Percentiles rank a stretch among this genome's conserved stretches.
Conservation (phyloP, 306 rosid species). For the Lathyrus oleraceus region DNA sequence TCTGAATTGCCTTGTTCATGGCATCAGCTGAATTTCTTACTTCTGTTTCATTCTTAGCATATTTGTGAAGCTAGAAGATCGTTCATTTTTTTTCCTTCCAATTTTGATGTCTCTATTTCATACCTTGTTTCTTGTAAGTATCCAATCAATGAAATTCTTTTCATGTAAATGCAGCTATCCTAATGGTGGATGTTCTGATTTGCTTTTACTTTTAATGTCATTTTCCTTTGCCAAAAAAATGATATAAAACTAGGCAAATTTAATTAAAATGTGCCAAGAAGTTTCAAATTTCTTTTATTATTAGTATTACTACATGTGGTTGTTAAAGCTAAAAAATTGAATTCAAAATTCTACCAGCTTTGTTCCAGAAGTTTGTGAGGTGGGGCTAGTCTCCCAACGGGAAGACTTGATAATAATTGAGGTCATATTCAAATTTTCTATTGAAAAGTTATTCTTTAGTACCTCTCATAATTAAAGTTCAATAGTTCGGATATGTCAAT, state of each 20-base stretch:
- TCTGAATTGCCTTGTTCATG: neutral
- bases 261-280: neutral
- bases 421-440: constrained; percentile 13
- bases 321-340: neutral
- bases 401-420: neutral
- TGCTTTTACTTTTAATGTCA: neutral
- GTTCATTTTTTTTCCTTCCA: neutral
- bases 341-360: constrained; percentile 3
- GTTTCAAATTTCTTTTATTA: neutral
- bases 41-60: constrained; percentile 6
- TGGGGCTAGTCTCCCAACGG: neutral
- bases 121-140: neutral
- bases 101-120: neutral
- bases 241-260: neutral
- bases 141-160: constrained; percentile 7
- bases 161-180: constrained; percentile 3
- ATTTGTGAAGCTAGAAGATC: constrained; percentile 17
- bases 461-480: constrained; percentile 12
- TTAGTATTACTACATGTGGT: neutral
- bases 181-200: neutral
- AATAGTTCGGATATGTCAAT: constrained; percentile 30
- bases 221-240: neutral
- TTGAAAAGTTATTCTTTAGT: constrained; percentile 28
- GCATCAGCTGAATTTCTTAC: neutral
- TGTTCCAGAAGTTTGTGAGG: neutral